Evolutionary conservation across 1,284 basidiomycete species (phyloP).

Genomic region (Xanthoconium separans): DNA sequence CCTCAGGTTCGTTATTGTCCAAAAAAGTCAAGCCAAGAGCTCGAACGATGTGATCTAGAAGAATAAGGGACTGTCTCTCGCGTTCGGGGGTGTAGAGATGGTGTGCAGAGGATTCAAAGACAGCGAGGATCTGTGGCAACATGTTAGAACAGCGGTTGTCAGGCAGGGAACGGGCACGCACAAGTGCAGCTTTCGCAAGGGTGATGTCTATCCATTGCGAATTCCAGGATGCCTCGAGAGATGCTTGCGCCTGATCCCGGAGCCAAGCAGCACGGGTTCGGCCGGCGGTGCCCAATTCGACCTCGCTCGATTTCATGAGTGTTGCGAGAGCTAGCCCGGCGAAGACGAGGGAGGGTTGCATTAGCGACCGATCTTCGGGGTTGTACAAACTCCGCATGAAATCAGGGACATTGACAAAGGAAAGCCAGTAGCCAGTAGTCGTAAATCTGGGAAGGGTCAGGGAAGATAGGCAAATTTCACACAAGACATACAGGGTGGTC

Average conservation of each 20-base stretch:
- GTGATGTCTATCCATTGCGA: conserved; percentile 56
- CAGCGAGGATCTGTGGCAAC: conserved; percentile 55
- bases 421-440: conserved; percentile 57
- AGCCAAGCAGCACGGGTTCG: conserved; percentile 53
- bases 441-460: conserved; percentile 39
- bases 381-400: conserved; percentile 55
- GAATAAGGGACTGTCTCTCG: conserved; percentile 50
- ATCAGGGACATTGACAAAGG: conserved; percentile 58
- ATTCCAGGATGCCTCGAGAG: conserved; percentile 52
- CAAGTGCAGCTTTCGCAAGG: conserved; percentile 73
- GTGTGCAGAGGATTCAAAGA: conserved; percentile 74
- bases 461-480: not conserved
- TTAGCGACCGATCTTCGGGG: conserved; percentile 46
- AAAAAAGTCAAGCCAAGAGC: conserved; percentile 52
- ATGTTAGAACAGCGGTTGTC: conserved; percentile 4
- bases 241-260: conserved; percentile 52
- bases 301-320: conserved; percentile 70
- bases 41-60: conserved; percentile 63
- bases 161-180: conserved; percentile 36
- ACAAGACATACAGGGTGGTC: conserved; percentile 49
- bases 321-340: conserved; percentile 67
- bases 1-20: conserved; percentile 56
- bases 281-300: conserved; percentile 52
- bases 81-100: conserved; percentile 57
- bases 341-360: conserved; percentile 70